Percentiles rank a stretch among this genome's conserved stretches.
Evolutionary conservation across 2,329 filamentous ascomycete species (phyloP).

Genomic region (Gnomoniopsis smithogilvyi): DNA sequence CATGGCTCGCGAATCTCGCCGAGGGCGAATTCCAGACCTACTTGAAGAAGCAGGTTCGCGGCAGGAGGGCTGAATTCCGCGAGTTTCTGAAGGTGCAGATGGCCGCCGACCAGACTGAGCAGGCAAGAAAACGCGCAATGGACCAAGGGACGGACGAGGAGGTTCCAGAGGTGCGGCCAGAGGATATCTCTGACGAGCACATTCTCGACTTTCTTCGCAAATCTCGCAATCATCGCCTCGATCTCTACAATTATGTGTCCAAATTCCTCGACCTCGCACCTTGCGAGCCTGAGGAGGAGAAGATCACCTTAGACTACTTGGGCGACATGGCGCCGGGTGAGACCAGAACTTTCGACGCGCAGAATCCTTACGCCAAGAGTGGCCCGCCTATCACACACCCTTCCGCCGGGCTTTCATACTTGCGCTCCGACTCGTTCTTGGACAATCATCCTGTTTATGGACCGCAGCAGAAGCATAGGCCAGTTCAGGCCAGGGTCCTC

Average conservation of each 20-base stretch:
- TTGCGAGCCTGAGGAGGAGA: slow-evolving; percentile 32
- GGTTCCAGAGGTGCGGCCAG: slow-evolving; percentile 28
- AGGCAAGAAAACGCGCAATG: slow-evolving; percentile 33
- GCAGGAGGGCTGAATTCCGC: slow-evolving; percentile 52
- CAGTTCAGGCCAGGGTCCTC: slow-evolving; percentile 50
- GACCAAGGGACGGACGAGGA: slow-evolving; percentile 33
- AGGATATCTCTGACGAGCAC: slow-evolving; percentile 47
- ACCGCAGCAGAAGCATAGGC: slow-evolving; percentile 48
- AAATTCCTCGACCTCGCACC: slow-evolving; percentile 62
- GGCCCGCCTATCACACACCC: slow-evolving; percentile 61
- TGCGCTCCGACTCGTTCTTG: slow-evolving; percentile 51
- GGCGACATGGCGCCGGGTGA: slow-evolving; percentile 16
- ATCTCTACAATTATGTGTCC: slow-evolving; percentile 53
- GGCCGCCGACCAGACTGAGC: slow-evolving; percentile 41
- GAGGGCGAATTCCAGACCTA: slow-evolving; percentile 59
- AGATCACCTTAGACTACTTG: slow-evolving; percentile 22
- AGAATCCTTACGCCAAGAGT: slow-evolving; percentile 45
- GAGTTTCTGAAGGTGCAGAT: slow-evolving; percentile 47
- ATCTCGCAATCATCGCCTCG: slow-evolving; percentile 48
- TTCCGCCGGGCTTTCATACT: slow-evolving; percentile 60
- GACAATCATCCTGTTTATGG: slow-evolving; percentile 62
- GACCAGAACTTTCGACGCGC: slow-evolving; percentile 23
- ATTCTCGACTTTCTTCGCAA: slow-evolving; percentile 49
- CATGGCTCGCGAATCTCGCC: slow-evolving; percentile 62
- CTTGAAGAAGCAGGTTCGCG: slow-evolving; percentile 50